Evolutionary conservation across 768 basidiomycete species (phyloP).

Genomic region (Tephrocybe sp.): DNA sequence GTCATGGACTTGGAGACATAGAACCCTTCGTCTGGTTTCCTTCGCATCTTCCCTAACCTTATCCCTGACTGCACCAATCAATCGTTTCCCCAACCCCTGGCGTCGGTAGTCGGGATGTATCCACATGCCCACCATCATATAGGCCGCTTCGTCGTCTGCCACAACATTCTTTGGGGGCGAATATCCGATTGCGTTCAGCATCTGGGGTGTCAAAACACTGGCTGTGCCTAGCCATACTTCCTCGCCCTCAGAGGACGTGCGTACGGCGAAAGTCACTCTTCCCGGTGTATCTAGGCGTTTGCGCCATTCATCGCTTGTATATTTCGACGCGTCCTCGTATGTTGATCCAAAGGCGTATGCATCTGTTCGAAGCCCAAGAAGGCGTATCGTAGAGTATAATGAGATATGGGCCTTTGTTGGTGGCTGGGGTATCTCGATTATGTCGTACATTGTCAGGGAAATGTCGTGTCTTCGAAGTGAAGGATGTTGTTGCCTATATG

Average conservation of each 20-base stretch:
- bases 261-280: slow-evolving; percentile 22
- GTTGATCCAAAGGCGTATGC: slow-evolving; percentile 29
- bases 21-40: neutral
- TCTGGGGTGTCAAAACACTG: slow-evolving; percentile 17
- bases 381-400: slow-evolving; percentile 23
- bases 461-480: neutral
- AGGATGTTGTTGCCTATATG: too few species aligned
- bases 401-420: slow-evolving; percentile 19
- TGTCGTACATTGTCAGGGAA: slow-evolving; percentile 1
- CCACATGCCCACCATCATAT: slow-evolving; percentile 12
- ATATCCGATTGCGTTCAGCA: slow-evolving; percentile 1
- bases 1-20: slow-evolving; percentile 5
- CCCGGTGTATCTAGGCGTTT: slow-evolving; percentile 21
- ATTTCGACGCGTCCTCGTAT: slow-evolving; percentile 22
- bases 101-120: slow-evolving; percentile 10
- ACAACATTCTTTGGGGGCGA: neutral
- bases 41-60: neutral
- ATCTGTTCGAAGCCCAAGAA: slow-evolving; percentile 25
- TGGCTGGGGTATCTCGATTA: slow-evolving; percentile 21
- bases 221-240: slow-evolving; percentile 18
- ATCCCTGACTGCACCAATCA: slow-evolving; percentile 2
- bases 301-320: slow-evolving; percentile 25
- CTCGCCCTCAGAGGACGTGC: neutral
- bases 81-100: slow-evolving; percentile 4
- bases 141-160: slow-evolving; percentile 1